A percentile compares a stretch with the other conserved stretches of the same genome.
Conservation (phyloP, 1,284 basidiomycete species). For the Apiotrichum mycotoxinovorans region DNA sequence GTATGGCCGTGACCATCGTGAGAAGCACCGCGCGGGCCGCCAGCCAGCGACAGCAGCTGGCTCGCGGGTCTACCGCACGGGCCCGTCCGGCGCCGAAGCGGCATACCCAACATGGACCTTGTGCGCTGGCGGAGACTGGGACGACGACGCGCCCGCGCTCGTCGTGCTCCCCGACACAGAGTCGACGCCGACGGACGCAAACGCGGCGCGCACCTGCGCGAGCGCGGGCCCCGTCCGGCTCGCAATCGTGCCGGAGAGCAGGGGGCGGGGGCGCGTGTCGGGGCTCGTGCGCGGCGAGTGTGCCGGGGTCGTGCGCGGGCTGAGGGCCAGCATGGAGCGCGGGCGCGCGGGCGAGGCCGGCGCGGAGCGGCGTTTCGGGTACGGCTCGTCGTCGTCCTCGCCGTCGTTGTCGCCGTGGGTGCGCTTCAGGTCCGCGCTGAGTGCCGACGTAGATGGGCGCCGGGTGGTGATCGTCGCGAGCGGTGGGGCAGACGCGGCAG, state of each 20-base stretch:
- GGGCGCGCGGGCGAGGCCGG: background rate
- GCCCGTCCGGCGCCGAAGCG: too few relatives aligned
- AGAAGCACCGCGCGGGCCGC: too few relatives aligned
- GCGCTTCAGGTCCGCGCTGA: background rate
- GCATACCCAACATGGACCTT: too few relatives aligned
- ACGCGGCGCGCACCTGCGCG: slow-evolving; percentile 1
- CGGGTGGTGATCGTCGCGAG: background rate
- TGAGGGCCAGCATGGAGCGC: background rate
- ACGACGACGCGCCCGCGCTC: background rate
- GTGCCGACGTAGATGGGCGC: background rate
- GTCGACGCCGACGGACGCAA: slow-evolving; percentile 1
- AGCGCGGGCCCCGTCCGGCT: background rate
- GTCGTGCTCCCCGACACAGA: background rate
- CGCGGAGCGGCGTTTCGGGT: background rate
- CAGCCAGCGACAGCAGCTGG: too few relatives aligned
- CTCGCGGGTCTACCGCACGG: too few relatives aligned
- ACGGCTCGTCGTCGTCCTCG: background rate
- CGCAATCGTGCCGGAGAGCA: background rate
- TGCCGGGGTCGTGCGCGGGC: background rate
- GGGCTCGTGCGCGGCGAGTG: background rate
- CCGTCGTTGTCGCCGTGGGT: background rate
- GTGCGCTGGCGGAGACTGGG: too few relatives aligned
- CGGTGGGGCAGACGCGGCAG: too few relatives aligned
- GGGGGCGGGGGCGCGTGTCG: background rate
- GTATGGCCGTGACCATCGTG: too few relatives aligned